Evolutionary conservation across 176 grass and related monocot species (phyloP), one percentile per base, ranked within the genome.

Genomic region (sorghum (Sorghum bicolor)): DNA sequence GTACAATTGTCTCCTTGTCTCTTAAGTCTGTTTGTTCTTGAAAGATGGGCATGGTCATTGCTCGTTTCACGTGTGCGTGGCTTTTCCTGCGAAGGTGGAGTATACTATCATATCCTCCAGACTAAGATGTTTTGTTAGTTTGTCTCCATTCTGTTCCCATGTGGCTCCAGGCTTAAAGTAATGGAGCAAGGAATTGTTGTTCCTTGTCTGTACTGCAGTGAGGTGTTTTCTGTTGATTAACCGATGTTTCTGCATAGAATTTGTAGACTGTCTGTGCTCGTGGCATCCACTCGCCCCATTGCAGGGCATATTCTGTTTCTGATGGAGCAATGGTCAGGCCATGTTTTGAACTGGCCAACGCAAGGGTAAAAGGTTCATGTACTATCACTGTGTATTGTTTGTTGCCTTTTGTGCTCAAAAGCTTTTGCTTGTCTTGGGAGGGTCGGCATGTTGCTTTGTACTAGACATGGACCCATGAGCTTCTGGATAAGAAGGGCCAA

Each of bases 61-160:
- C 53, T 39, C 68, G 2, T n/a, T 65, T 70, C 70, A 89, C 71
- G 82, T 75, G 55, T 24, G 57, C 10, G 9, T 76, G 63, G 8
- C 77, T 74, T 81, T 70, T 32, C 29, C n/a, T 61, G 28, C 57
- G 15, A 47, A 45, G 34, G 4, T n/a, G 19, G 64, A 50, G 5
- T 14, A 39, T 3, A 38, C 1, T 72, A 5, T 5, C 34, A 29
- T 74, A 28, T 75, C 73, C 60, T 74, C 11, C 5, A 39, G 22
- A 8, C n/a, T 45, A 20, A 28, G 6, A 20, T 24, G 11, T 19
- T 70, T 53, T 28, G 71, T 76, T 28, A 28, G 63, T 11, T 80
- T 86, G 65, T 89, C 65, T 66, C 78, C 72, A 86, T 64, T 41
- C 55, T 66, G 65, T 72, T 72, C 41, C 65, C 78, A 89, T 73